Percentiles rank a stretch among this genome's conserved stretches.
These are phyloP conservation scores for Prosopis cineraria DNA, from an alignment of 306 rosid species.

Conservation along the genomic window DNA sequence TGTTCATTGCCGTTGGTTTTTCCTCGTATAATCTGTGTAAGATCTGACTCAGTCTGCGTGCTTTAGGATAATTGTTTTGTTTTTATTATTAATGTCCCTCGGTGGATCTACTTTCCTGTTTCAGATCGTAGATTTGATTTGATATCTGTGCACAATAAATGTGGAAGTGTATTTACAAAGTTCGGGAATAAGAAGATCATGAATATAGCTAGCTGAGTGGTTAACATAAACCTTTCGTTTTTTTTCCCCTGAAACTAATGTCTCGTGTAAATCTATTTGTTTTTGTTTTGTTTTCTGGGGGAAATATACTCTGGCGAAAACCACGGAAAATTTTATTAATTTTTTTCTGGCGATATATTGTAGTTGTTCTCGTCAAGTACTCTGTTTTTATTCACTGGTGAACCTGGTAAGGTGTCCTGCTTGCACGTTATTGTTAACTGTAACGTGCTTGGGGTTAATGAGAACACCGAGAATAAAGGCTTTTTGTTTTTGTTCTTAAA, in stretches of 20 bases:
- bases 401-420: background rate
- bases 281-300: background rate
- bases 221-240: background rate
- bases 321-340: background rate
- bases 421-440: background rate
- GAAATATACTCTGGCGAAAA: background rate
- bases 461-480: background rate
- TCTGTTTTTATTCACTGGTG: background rate
- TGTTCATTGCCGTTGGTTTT: background rate
- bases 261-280: background rate
- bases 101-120: background rate
- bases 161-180: background rate
- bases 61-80: background rate
- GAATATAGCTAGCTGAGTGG: background rate
- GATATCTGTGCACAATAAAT: background rate
- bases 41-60: background rate
- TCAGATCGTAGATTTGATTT: conserved; percentile 23
- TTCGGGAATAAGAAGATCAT: background rate
- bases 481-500: background rate
- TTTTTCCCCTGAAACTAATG: background rate
- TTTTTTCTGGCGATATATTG: background rate
- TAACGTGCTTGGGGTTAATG: background rate
- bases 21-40: background rate
- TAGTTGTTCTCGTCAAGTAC: background rate
- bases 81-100: background rate